Conservation (phyloP, 768 basidiomycete species). For the Lactarius vividus region DNA sequence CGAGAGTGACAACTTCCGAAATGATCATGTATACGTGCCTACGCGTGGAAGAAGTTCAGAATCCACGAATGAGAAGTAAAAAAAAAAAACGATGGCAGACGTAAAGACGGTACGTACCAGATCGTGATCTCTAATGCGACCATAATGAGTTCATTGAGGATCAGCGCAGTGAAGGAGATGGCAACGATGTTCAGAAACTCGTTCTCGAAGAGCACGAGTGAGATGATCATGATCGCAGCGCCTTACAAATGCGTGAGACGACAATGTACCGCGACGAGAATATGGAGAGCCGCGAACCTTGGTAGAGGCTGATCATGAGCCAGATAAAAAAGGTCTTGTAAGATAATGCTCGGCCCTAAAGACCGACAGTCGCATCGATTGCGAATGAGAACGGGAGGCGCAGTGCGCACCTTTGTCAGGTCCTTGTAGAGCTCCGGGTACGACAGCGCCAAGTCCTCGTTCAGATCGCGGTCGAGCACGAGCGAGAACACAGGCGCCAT, state of each 20-base stretch:
- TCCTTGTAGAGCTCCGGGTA: slow-evolving; percentile 99
- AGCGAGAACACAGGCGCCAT: slow-evolving; percentile 99
- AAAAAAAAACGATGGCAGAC: not conserved
- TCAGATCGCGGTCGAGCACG: slow-evolving; percentile 93
- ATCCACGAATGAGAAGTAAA: not conserved
- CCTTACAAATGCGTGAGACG: slow-evolving; percentile 45
- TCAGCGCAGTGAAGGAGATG: slow-evolving; percentile 94
- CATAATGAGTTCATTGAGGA: slow-evolving; percentile 98
- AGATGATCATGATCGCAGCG: slow-evolving; percentile 98
- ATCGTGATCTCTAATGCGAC: slow-evolving; percentile 97
- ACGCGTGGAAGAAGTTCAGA: not conserved
- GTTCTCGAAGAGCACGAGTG: slow-evolving; percentile 91
- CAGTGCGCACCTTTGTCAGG: slow-evolving; percentile 72
- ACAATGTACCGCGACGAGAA: slow-evolving; percentile 10
- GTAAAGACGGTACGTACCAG: slow-evolving; percentile 50
- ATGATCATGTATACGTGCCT: slow-evolving; percentile 97
- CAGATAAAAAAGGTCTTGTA: slow-evolving; percentile 99
- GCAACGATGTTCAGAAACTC: slow-evolving; percentile 98
- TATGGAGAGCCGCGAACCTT: slow-evolving; percentile 51
- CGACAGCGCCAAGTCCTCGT: slow-evolving; percentile 88
- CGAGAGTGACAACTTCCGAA: slow-evolving; percentile 83
- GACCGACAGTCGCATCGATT: slow-evolving; percentile 4
- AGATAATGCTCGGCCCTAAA: slow-evolving; percentile 87
- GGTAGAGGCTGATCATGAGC: slow-evolving; percentile 96
- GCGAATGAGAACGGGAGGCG: not conserved